phyloP scores from a whole-genome alignment of 148 eudicot species.

The Amaranthus cruentus region DNA sequence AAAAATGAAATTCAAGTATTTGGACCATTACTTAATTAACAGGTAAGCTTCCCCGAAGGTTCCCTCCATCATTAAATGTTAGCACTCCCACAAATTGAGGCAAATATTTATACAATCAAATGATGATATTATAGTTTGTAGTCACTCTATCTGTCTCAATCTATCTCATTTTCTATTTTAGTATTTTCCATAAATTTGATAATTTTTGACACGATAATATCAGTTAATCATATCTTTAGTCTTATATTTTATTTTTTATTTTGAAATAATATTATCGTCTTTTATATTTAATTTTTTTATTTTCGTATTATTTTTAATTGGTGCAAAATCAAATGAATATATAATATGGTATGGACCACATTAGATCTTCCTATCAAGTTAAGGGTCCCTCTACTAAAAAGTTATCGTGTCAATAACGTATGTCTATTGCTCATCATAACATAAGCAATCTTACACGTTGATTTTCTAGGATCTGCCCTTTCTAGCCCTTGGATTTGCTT shows the following conservation, averaged over 20 bases:
- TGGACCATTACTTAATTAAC: slow-evolving; percentile 1
- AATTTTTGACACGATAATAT: too few relatives aligned
- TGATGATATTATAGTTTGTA: neutral
- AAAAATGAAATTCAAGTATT: too few relatives aligned
- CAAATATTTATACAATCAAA: slow-evolving; percentile 15
- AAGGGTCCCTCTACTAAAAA: slow-evolving; percentile 6
- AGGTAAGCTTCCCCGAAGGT: slow-evolving; percentile 16
- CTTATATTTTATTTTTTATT: too few relatives aligned
- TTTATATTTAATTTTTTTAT: too few relatives aligned
- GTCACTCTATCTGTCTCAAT: too few relatives aligned
- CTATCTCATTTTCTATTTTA: too few relatives aligned
- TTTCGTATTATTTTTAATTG: too few relatives aligned
- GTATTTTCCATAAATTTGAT: too few relatives aligned
- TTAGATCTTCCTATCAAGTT: slow-evolving; percentile 17
- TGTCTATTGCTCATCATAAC: slow-evolving; percentile 16
- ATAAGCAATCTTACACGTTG: neutral
- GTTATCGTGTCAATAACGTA: slow-evolving; percentile 25
- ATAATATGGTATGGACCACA: slow-evolving; percentile 21
- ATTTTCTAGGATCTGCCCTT: neutral
- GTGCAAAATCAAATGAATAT: neutral
- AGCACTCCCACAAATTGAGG: slow-evolving; percentile 3
- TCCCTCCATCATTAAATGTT: neutral
- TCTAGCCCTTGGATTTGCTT: neutral
- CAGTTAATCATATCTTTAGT: too few relatives aligned
- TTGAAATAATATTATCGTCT: too few relatives aligned